Base-by-base conservation (phyloP, 2,329 filamentous ascomycete genomes). In the Parascedosporium putredinis region DNA sequence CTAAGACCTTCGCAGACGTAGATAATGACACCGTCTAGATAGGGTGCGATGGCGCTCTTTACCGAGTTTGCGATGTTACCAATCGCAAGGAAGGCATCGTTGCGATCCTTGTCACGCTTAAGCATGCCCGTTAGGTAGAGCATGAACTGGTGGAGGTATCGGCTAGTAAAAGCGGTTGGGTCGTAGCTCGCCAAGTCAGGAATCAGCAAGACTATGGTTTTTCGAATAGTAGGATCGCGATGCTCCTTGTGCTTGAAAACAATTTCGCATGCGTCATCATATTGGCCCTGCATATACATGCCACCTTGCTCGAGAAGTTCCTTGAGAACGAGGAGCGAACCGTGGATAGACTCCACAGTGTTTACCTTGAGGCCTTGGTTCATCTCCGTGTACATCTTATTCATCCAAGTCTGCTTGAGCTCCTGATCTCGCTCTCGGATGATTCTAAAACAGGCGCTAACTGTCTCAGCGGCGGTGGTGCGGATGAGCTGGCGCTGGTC, bases 281-380 rank as follows among this genome's bases (percentile, higher is more conserved):
- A 98, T 62, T 90, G 82, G 34, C 90, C 87, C 60, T 95, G 89
- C 93, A 98, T 97, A 66, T 95, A 98, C 91, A 98, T 98, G 58
- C 89, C 90, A 49, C 93, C 93, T 63, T 95, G 91, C 55, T 93
- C 81, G 16, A 98, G 79, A 45, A 98, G 77, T 67, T 97, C 91
- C 64, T 91, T 94, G 59, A 97, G 76, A 1, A 94, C 89, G 18
- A 98, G 75, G 36, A 98, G 75, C 2, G 91, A 96, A n/a, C 88
- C 93, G 62, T 98, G 94, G 38, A 95, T 84, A 52, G 83, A 85
- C 64, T 98, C 93, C 50, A 94, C 78, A 16, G 88, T 88, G 58
- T 82, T 85, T 47, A 83, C 78, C 62, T 84, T 83, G 57, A 98
- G 81, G 5, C 90, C 90, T 53, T 79, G 75, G 52, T 88, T 76